Conservation (phyloP, 2,329 filamentous ascomycete genomes). For the Calycina herbarum region DNA sequence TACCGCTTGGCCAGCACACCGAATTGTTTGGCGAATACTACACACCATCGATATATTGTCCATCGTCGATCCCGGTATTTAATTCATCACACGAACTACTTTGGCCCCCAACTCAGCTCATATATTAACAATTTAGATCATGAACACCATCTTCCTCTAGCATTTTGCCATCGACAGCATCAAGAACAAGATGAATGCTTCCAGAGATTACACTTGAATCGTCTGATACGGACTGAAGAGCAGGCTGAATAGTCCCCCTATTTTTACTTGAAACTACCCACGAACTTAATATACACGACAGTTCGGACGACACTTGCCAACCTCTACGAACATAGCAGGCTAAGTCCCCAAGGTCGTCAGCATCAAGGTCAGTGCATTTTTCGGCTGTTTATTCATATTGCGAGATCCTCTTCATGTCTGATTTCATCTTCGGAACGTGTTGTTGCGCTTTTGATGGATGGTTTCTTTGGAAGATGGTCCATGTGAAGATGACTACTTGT, state of each 20-base stretch:
- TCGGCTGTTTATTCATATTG: constrained; percentile 2
- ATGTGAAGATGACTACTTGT: constrained; percentile 4
- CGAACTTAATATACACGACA: too few relatives aligned
- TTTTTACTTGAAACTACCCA: neutral
- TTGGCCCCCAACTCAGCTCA: neutral
- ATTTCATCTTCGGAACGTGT: constrained; percentile 7
- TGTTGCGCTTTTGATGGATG: constrained; percentile 5
- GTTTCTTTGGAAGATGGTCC: neutral
- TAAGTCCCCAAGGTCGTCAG: neutral
- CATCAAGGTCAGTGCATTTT: neutral
- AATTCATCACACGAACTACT: neutral
- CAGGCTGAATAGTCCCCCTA: neutral
- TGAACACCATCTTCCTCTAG: neutral
- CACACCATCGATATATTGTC: neutral
- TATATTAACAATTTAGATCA: neutral
- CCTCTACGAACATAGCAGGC: neutral
- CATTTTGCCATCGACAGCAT: neutral
- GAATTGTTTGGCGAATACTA: neutral
- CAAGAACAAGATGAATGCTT: neutral
- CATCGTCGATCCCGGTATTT: neutral
- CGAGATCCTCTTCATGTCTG: neutral
- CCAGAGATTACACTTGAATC: neutral
- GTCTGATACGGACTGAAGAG: neutral
- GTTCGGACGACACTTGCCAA: neutral
- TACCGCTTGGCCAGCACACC: neutral